Base-by-base conservation (phyloP, 1,284 basidiomycete species). In the Microbotryomycetes sp. region DNA sequence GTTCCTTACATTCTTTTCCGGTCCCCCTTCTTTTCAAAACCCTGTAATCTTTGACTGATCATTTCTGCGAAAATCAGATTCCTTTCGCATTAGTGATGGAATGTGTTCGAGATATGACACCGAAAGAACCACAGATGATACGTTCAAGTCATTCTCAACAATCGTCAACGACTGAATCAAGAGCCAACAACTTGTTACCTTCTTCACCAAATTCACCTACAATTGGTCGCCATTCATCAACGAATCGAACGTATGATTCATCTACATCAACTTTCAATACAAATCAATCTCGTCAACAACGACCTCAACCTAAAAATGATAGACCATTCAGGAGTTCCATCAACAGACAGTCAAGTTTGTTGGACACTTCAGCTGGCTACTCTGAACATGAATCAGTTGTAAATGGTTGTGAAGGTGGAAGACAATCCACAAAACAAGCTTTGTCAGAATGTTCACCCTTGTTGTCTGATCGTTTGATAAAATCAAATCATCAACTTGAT, bases 31-130 rank as follows among this genome's bases (percentile, higher is more conserved):
- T 9, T 19, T 42, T 19, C 12, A 42, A 19, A 42, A 9, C 19
- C 19, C 9, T 19, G 9, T 42, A 12, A 12, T 42, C 19, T 42
- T 42, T 42, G 36, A 42, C 9, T 42, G 36, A 42, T 42, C 36
- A 42, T n/a, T n/a, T n/a, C n/a, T 26, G 12, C 16, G 23, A 22
- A 49, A 22, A 14, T 3, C 46, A 70, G 69, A 67, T 71, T 22
- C 72, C 72, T 23, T 73, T 71, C 36, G 70, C 71, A 15, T 63
- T 71, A 32, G 69, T 73, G 4, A 72, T 71, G 70, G 71, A 72
- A 26, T 63, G 62, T 29, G 70, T 73, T 46, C 64, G 64, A 16
- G 69, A 69, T 23, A 31, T 65, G 30, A 63, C 61, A 28, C 56
- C 56, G 19, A 56, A 51, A 23, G 36, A 42, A 54, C 58, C 14